Evolutionary conservation across 1,284 basidiomycete genomes (phyloP).

Genomic region (Boletus calvinii): DNA sequence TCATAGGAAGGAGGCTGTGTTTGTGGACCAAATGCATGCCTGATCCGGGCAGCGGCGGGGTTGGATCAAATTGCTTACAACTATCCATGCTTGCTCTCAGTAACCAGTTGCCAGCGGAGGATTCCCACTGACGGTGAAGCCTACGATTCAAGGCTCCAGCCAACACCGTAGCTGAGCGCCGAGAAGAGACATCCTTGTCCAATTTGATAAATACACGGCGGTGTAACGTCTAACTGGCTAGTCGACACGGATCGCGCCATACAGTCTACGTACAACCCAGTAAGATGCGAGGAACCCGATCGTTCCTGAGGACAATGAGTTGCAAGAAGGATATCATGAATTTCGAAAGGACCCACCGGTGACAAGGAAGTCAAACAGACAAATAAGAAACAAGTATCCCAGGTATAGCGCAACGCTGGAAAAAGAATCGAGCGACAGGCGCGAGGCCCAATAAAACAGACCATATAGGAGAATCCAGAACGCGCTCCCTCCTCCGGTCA

Average conservation of each 20-base stretch:
- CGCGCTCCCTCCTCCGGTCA: conserved; percentile 92
- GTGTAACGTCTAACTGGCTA: conserved; percentile 32
- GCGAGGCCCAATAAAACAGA: conserved; percentile 82
- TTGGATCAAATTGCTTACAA: background rate
- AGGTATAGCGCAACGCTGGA: conserved; percentile 87
- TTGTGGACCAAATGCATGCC: background rate
- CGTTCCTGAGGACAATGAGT: conserved; percentile 48
- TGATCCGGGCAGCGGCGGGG: too few relatives aligned
- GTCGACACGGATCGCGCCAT: conserved; percentile 77
- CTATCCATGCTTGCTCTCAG: background rate
- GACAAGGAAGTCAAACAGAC: conserved; percentile 83
- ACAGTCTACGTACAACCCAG: conserved; percentile 81
- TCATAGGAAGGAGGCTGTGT: background rate
- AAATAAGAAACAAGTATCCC: conserved; percentile 86
- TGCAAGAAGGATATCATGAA: conserved; percentile 4
- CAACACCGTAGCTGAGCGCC: background rate
- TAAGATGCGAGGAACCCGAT: conserved; percentile 88
- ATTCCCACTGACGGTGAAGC: background rate
- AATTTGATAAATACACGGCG: conserved; percentile 18
- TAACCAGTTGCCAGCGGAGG: background rate
- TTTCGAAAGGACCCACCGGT: conserved; percentile 56
- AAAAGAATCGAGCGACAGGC: conserved; percentile 81
- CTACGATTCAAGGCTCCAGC: background rate
- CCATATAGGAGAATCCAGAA: conserved; percentile 79
- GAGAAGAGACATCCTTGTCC: conserved; percentile 7